These are phyloP conservation scores for Cryphonectria carpinicola DNA, from an alignment of 2,329 filamentous ascomycete species.

Conservation along the genomic window DNA sequence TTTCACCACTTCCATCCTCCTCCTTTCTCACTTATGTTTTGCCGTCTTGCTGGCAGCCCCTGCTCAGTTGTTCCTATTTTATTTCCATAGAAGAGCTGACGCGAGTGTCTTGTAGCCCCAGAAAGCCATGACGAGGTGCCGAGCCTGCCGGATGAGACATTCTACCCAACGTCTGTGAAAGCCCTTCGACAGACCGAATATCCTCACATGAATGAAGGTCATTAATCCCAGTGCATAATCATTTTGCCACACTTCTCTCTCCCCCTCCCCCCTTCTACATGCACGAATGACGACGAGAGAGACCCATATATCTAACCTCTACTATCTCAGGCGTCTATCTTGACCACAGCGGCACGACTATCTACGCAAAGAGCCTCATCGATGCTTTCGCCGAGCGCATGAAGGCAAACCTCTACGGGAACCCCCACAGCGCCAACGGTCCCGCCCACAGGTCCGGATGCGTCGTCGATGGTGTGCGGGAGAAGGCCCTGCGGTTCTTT, in stretches of 20 bases:
- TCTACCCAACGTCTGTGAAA: slow-evolving; percentile 35
- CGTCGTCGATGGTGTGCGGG: slow-evolving; percentile 59
- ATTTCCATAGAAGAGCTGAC: background rate
- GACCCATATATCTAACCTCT: background rate
- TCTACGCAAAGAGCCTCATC: slow-evolving; percentile 62
- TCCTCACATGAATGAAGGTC: slow-evolving; percentile 47
- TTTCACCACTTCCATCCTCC: background rate
- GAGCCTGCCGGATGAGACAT: slow-evolving; percentile 15
- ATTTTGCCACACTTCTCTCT: background rate
- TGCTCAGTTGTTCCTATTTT: background rate
- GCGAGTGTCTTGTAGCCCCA: slow-evolving; percentile 11
- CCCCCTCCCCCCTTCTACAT: no score
- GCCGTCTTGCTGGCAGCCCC: no score
- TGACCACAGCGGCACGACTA: slow-evolving; percentile 61
- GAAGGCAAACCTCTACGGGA: slow-evolving; percentile 63
- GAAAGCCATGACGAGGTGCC: slow-evolving; percentile 1
- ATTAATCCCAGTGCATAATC: slow-evolving; percentile 18
- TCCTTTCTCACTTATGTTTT: background rate
- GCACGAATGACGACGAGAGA: background rate
- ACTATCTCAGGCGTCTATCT: slow-evolving; percentile 51
- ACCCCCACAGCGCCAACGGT: slow-evolving; percentile 67
- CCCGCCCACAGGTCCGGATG: slow-evolving; percentile 62
- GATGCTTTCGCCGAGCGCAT: slow-evolving; percentile 60
- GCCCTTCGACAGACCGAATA: slow-evolving; percentile 45
- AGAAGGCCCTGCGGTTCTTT: slow-evolving; percentile 59